phyloP scores from a whole-genome alignment of 148 eudicot genomes.

The Cornus kousa region DNA sequence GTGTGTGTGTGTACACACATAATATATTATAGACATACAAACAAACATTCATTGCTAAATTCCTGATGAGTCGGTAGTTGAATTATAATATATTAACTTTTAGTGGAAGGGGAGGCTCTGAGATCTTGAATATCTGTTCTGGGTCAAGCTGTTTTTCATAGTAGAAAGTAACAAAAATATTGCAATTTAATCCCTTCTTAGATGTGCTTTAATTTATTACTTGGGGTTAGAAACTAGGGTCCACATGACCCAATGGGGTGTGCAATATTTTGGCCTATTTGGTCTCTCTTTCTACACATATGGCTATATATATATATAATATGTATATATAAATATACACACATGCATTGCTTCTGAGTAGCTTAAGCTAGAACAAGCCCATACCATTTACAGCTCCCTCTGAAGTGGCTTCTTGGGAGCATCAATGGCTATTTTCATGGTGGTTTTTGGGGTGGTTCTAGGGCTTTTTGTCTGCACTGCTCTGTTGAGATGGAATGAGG shows the following conservation, averaged over 20 bases:
- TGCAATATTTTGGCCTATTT: conserved; percentile 25
- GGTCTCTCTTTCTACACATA: conserved; percentile 10
- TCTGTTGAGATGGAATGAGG: conserved; percentile 82
- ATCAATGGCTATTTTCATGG: conserved; percentile 57
- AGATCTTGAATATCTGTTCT: neutral
- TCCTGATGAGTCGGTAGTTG: neutral
- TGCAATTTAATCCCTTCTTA: neutral
- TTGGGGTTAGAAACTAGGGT: conserved; percentile 10
- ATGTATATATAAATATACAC: conserved; percentile 28
- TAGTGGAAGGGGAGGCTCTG: neutral
- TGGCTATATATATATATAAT: conserved; percentile 18
- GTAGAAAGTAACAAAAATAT: conserved; percentile 1
- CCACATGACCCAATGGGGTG: conserved; percentile 12
- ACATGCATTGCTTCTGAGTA: neutral
- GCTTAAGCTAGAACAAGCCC: conserved; percentile 27
- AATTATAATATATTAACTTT: neutral
- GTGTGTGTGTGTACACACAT: no score
- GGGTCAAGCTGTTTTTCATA: neutral
- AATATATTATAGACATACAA: neutral
- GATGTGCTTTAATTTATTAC: neutral
- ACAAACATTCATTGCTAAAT: neutral
- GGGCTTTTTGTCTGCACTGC: conserved; percentile 43
- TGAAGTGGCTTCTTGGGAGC: conserved; percentile 23
- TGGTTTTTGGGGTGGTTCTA: conserved; percentile 25
- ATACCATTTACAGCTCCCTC: conserved; percentile 25